A percentile compares a stretch with the other conserved stretches of the same genome.
Evolutionary conservation across 129 eudicot species (phyloP).

Genomic region (Apium graveolens): DNA sequence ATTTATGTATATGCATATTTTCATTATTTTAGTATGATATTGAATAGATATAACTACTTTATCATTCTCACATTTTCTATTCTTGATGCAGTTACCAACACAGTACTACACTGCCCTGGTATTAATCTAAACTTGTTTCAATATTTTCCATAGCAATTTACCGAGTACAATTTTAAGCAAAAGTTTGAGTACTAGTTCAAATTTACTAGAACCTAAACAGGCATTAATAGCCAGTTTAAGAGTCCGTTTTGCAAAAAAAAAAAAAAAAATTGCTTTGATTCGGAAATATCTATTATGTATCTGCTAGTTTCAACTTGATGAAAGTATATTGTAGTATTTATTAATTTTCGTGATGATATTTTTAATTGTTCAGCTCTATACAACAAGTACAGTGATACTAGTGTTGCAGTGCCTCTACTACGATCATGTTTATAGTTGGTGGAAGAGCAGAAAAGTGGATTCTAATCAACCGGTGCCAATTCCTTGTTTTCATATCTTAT

Average conservation of each 20-base stretch:
- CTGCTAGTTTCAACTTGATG: not conserved
- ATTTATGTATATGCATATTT: not conserved
- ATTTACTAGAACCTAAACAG: too few relatives aligned
- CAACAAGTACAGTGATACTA: constrained; percentile 62
- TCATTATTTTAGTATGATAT: not conserved
- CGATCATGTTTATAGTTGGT: constrained; percentile 53
- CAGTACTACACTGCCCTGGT: constrained; percentile 95
- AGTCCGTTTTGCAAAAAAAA: too few relatives aligned
- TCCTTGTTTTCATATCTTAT: not conserved
- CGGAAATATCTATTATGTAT: too few relatives aligned
- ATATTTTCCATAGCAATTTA: not conserved
- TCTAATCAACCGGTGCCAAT: constrained; percentile 27
- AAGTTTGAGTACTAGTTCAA: too few relatives aligned
- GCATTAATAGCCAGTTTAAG: too few relatives aligned
- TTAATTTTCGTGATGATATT: not conserved
- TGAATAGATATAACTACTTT: not conserved
- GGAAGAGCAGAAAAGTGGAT: constrained; percentile 26
- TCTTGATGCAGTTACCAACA: constrained; percentile 76
- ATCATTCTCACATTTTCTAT: not conserved
- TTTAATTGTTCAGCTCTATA: constrained; percentile 63
- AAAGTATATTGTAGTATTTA: not conserved
- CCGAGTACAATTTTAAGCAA: too few relatives aligned
- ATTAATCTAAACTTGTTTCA: not conserved
- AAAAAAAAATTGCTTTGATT: too few relatives aligned
- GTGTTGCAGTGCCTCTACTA: constrained; percentile 84